Base-by-base conservation (phyloP, 2,329 filamentous ascomycete genomes). In the Myrmaecium sp. region DNA sequence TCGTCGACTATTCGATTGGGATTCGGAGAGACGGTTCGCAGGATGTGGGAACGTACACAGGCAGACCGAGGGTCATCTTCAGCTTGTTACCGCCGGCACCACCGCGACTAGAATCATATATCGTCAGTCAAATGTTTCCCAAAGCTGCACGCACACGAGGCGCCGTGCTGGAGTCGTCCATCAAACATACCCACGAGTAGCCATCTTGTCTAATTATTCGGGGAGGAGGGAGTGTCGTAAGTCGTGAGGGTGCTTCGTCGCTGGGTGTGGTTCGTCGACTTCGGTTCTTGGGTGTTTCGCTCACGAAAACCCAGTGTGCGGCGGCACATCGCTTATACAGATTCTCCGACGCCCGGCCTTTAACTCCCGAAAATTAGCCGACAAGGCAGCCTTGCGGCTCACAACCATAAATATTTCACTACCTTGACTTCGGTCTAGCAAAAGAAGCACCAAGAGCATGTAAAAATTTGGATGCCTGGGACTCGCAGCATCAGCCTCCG, bases 61-160 rank as follows among this genome's bases (percentile, higher is more conserved):
- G 89, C 55, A 98, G 83, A 94, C 82, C 89, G 65, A 98, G 82
- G 62, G 89, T 94, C 89, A 98, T 98, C 80, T 93, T 95, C 55
- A 95, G 80, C 80, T 98, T 98, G 80, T 91, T 91, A 74, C 89
- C 89, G 56, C 84, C 79, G 71, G 82, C 78, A 79, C 78, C 80
- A 73, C 82, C 67, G 54, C 69, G 64, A 58, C 67, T 69, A 43
- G 18, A 15, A 15, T 10, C 7, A 23, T 23, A 25, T 14, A 21
- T 29, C n/a, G 36, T 51, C 40, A 53, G 44, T 23, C 26, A 21
- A 23, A 19, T 14, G 12, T 11, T 27, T 25, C 28, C 30, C 25
- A 29, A 12, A 21, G 13, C 27, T 10, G 17, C 23, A 19, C 17
- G 20, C 14, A 11, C 23, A n/a, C 18, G 14, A 19, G 13, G 14